Conservation (phyloP, 768 basidiomycete species). For the Filobasidium wieringae region DNA sequence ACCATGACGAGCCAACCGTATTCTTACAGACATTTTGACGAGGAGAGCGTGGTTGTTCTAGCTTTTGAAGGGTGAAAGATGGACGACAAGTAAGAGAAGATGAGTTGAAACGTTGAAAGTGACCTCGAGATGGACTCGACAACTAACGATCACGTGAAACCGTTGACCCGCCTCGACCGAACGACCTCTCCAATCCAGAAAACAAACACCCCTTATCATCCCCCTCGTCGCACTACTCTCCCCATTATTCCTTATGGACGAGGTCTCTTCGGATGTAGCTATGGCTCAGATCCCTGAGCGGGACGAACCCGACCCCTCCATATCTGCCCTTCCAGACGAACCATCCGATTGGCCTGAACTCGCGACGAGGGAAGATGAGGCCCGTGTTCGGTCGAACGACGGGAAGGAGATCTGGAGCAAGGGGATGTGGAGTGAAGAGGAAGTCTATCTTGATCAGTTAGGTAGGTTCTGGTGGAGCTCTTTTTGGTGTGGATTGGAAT, state of each 20-base stretch:
- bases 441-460: constrained; percentile 5
- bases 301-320: background rate
- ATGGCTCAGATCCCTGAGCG: background rate
- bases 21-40: constrained; percentile 59
- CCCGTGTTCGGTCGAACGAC: background rate
- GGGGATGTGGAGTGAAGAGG: constrained; percentile 5
- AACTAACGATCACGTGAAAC: no score
- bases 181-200: no score
- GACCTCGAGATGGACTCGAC: no score
- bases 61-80: no score
- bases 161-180: no score
- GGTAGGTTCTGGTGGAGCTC: background rate
- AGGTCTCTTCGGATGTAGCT: background rate
- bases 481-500: background rate
- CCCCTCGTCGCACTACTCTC: background rate
- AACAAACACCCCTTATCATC: background rate
- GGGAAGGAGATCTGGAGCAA: background rate
- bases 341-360: background rate
- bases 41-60: background rate
- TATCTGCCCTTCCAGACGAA: no score
- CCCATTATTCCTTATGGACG: background rate
- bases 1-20: constrained; percentile 76
- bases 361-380: background rate
- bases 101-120: no score
- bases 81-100: no score